Conservation (phyloP, 2,329 filamentous ascomycete species). For the Raffaelea arxii region DNA sequence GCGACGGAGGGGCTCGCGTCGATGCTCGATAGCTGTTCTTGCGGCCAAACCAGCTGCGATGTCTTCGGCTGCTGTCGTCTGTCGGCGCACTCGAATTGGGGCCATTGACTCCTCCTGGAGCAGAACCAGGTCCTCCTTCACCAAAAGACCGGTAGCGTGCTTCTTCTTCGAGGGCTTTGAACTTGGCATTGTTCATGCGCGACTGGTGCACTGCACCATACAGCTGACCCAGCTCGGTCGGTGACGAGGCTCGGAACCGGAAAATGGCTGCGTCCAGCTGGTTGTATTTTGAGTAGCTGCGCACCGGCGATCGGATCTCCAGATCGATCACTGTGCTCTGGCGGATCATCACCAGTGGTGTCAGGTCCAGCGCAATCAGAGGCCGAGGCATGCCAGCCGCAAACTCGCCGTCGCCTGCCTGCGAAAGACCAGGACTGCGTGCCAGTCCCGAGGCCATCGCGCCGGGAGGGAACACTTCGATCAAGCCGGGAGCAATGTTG, state of each 20-base stretch:
- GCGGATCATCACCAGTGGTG: constrained; percentile 79
- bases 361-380: constrained; percentile 69
- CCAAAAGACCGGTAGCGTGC: constrained; percentile 65
- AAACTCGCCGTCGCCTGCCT: constrained; percentile 17
- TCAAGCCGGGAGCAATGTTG: constrained; percentile 45
- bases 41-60: constrained; percentile 50
- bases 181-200: constrained; percentile 86
- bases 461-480: constrained; percentile 31
- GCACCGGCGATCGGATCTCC: constrained; percentile 81
- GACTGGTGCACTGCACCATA: constrained; percentile 83
- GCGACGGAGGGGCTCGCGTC: constrained; percentile 48
- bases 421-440: constrained; percentile 8
- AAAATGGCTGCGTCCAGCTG: constrained; percentile 62
- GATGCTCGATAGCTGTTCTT: constrained; percentile 57
- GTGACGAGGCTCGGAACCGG: constrained; percentile 75
- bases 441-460: neutral
- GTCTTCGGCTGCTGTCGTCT: constrained; percentile 33
- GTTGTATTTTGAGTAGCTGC: constrained; percentile 58
- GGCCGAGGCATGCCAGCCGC: constrained; percentile 30
- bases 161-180: constrained; percentile 58
- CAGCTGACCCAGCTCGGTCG: constrained; percentile 68
- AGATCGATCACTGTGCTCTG: constrained; percentile 90
- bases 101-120: too few species aligned
- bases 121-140: constrained; percentile 35
- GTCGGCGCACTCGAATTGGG: constrained; percentile 39